Evolutionary conservation across 192 early-diverging fungal genomes (phyloP).

Genomic region (Dimargaris verticillata): DNA sequence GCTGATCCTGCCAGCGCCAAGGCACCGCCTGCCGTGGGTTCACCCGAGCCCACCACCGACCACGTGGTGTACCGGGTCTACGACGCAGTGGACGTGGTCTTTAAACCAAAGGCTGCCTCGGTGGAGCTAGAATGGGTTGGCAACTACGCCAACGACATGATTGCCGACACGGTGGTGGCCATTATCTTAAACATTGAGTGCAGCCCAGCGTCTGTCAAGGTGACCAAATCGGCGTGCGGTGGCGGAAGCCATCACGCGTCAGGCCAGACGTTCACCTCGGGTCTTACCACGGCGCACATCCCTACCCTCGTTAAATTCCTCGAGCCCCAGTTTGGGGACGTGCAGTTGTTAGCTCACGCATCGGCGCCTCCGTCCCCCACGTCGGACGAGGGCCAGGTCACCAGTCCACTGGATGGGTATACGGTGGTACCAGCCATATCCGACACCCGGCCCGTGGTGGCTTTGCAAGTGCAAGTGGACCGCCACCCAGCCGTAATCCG

Average conservation of each 20-base stretch:
- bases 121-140: slow-evolving; percentile 83
- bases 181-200: slow-evolving; percentile 71
- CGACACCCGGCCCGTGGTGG: background rate
- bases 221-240: slow-evolving; percentile 10
- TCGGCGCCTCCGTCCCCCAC: background rate
- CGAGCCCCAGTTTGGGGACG: background rate
- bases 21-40: background rate
- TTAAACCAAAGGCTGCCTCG: slow-evolving; percentile 32
- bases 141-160: slow-evolving; percentile 83
- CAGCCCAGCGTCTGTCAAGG: slow-evolving; percentile 77
- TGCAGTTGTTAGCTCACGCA: background rate
- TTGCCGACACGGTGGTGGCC: slow-evolving; percentile 84
- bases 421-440: background rate
- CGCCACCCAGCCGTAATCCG: background rate
- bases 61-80: slow-evolving; percentile 32
- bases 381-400: background rate
- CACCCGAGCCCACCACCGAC: background rate
- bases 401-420: background rate
- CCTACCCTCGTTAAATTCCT: background rate
- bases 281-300: background rate
- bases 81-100: slow-evolving; percentile 53
- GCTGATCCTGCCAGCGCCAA: background rate
- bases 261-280: background rate
- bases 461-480: background rate
- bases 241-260: background rate